These are phyloP conservation scores for Fusarium globosum DNA, from an alignment of 2,329 filamentous ascomycete species.

Conservation along the genomic window DNA sequence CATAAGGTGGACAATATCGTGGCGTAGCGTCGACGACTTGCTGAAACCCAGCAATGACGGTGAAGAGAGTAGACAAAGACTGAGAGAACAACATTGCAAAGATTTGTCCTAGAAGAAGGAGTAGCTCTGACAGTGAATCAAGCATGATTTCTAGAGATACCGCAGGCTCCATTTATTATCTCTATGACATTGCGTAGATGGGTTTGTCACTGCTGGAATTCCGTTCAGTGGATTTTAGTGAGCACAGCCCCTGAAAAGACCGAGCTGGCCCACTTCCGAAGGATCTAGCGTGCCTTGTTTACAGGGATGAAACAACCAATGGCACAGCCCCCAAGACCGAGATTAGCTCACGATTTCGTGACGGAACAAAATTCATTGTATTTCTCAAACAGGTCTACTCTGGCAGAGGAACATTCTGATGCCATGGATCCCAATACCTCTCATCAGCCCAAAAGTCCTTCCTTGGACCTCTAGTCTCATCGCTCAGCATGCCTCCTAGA, in stretches of 20 bases:
- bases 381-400: not conserved
- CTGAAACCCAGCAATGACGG: not conserved
- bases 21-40: not conserved
- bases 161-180: not conserved
- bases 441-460: not conserved
- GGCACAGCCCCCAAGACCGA: not conserved
- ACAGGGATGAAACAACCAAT: not conserved
- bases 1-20: conserved; percentile 5
- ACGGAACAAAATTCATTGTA: not conserved
- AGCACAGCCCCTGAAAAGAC: not conserved
- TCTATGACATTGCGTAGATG: too few relatives aligned
- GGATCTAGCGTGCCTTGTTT: not conserved
- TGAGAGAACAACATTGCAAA: not conserved
- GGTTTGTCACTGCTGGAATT: not conserved
- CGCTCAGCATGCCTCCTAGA: not conserved
- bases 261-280: not conserved
- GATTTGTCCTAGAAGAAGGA: rapidly evolving
- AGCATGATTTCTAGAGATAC: rapidly evolving
- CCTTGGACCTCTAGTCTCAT: not conserved
- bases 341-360: too few relatives aligned
- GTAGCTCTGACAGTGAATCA: rapidly evolving
- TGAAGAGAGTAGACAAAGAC: not conserved
- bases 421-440: conserved; percentile 3
- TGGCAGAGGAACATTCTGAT: not conserved
- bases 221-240: not conserved